Percentiles rank a stretch among this genome's conserved stretches.
These are phyloP conservation scores for Globisporangium nunn DNA, from an alignment of 352 stramenopile species.

Conservation along the genomic window DNA sequence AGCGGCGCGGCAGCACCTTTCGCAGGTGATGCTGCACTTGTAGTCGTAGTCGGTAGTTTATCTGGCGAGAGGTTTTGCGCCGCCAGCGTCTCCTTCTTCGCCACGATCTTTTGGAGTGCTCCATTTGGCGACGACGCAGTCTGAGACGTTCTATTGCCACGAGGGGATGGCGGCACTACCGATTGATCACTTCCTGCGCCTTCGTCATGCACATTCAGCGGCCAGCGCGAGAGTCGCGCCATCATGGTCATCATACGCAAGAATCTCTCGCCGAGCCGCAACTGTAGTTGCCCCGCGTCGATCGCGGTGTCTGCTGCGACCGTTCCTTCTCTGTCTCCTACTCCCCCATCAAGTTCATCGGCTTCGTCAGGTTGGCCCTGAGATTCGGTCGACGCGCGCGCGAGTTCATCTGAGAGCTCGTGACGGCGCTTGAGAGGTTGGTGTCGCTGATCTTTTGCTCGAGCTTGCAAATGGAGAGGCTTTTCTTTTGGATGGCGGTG, in stretches of 20 bases:
- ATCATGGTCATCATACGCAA: constrained; percentile 51
- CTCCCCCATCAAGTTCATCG: too few relatives aligned
- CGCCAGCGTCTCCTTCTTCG: neutral
- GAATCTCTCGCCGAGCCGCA: constrained; percentile 48
- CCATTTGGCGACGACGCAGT: neutral
- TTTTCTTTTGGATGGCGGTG: neutral
- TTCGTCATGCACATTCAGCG: neutral
- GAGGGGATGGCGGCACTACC: neutral
- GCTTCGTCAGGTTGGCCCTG: neutral
- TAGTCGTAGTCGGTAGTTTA: neutral
- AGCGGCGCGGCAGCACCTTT: constrained; percentile 3
- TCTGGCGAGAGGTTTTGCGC: constrained; percentile 4
- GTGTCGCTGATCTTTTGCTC: neutral
- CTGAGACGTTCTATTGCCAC: neutral
- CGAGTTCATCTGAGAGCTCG: neutral
- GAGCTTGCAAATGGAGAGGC: neutral
- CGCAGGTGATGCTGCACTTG: neutral
- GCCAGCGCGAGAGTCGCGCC: constrained; percentile 24
- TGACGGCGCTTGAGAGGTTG: neutral
- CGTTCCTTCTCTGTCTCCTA: neutral
- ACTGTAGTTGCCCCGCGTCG: constrained; percentile 12
- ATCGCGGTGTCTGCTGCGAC: neutral
- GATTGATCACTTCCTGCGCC: neutral
- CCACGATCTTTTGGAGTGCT: constrained; percentile 4
- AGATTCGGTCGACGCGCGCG: neutral